phyloP scores from a whole-genome alignment of 1,284 basidiomycete genomes.

The Cutaneotrichosporon mucoides region DNA sequence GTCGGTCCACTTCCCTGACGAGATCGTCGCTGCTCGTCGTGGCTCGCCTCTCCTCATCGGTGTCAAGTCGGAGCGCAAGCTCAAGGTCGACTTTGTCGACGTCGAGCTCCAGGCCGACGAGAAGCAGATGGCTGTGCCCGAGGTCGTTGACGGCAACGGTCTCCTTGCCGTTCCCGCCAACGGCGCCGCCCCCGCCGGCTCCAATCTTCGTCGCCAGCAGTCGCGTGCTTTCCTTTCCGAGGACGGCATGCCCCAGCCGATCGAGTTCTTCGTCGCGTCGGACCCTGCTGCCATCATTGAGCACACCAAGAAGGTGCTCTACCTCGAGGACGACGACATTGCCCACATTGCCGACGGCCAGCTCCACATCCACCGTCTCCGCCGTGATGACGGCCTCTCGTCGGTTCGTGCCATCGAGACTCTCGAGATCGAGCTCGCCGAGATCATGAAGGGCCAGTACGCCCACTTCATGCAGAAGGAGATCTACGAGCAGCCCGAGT shows the following conservation, averaged over 20 bases:
- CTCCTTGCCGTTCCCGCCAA: slow-evolving; percentile 70
- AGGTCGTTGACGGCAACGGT: slow-evolving; percentile 41
- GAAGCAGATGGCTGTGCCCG: slow-evolving; percentile 27
- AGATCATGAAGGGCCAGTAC: slow-evolving; percentile 99
- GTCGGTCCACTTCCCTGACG: slow-evolving; percentile 91
- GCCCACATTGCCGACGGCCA: slow-evolving; percentile 96
- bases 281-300: slow-evolving; percentile 96
- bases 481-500: slow-evolving; percentile 99
- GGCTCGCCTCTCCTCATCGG: slow-evolving; percentile 96
- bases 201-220: slow-evolving; percentile 86
- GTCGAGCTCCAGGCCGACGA: slow-evolving; percentile 84
- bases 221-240: slow-evolving; percentile 98
- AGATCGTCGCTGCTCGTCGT: slow-evolving; percentile 91
- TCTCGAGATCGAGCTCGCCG: slow-evolving; percentile 96
- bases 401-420: slow-evolving; percentile 96
- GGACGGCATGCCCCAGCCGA: slow-evolving; percentile 96
- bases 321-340: slow-evolving; percentile 98
- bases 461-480: slow-evolving; percentile 99
- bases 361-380: slow-evolving; percentile 97
- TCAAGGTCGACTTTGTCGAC: slow-evolving; percentile 99
- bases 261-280: slow-evolving; percentile 99
- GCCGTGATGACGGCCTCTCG: slow-evolving; percentile 72
- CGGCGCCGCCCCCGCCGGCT: slow-evolving; percentile 58
- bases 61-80: slow-evolving; percentile 99
- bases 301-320: slow-evolving; percentile 98